Evolutionary conservation across 805 yeast genomes (phyloP).

Genomic region (Trichomonascus vanleenenianus): DNA sequence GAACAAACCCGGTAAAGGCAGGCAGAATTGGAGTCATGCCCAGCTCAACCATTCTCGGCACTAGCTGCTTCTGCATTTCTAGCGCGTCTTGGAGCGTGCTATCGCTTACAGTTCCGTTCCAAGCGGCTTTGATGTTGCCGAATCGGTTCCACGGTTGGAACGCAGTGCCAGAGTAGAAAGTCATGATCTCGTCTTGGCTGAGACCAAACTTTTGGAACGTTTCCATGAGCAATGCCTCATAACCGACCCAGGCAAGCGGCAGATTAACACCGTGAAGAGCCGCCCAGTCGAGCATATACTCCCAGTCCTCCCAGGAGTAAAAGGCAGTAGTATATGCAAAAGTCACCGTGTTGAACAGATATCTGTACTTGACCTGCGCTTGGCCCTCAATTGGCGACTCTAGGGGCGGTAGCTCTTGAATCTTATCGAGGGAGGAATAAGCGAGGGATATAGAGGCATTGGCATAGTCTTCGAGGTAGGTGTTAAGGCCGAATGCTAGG

Average conservation of each 20-base stretch:
- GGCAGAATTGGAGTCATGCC: constrained; percentile 15
- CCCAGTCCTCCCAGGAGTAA: constrained; percentile 13
- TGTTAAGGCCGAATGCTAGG: constrained; percentile 8
- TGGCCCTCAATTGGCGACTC: constrained; percentile 5
- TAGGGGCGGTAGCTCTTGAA: constrained; percentile 6
- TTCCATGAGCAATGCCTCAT: constrained; percentile 11
- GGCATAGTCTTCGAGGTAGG: constrained; percentile 8
- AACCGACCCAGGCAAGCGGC: constrained; percentile 14
- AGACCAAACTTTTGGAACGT: constrained; percentile 6
- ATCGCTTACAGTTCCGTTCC: constrained; percentile 8
- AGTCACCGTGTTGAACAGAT: constrained; percentile 14
- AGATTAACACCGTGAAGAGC: constrained; percentile 10
- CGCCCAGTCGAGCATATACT: constrained; percentile 13
- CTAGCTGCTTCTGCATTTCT: constrained; percentile 7
- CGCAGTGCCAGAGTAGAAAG: constrained; percentile 9
- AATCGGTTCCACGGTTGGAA: constrained; percentile 15
- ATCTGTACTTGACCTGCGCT: constrained; percentile 8
- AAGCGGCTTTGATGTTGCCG: constrained; percentile 13
- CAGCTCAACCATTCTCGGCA: constrained; percentile 9
- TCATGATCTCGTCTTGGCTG: constrained; percentile 5
- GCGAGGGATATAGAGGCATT: constrained; percentile 11
- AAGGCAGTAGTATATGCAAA: constrained; percentile 14
- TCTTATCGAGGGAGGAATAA: constrained; percentile 4
- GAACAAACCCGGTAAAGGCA: constrained; percentile 13
- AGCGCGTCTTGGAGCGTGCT: constrained; percentile 4